phyloP scores from a whole-genome alignment of 176 grass and related monocot genomes.

The Cocos nucifera region DNA sequence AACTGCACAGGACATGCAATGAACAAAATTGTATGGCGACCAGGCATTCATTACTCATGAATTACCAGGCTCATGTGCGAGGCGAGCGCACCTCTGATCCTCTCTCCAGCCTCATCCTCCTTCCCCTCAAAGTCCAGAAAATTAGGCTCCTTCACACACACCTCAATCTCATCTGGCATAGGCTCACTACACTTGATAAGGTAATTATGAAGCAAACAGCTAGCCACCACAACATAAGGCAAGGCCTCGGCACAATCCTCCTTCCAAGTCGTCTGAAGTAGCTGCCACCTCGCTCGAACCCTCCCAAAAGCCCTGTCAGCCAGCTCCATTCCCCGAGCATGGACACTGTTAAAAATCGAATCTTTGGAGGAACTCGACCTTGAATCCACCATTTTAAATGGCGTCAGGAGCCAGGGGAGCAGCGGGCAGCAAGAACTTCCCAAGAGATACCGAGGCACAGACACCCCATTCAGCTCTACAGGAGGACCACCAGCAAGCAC shows the following conservation, averaged over 20 bases:
- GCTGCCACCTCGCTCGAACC: conserved; percentile 62
- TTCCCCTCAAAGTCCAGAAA: conserved; percentile 58
- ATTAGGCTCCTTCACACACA: conserved; percentile 1
- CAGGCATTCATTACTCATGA: conserved; percentile 10
- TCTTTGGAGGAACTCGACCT: conserved; percentile 36
- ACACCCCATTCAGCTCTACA: conserved; percentile 46
- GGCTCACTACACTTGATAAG: conserved; percentile 55
- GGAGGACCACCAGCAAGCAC: conserved; percentile 49
- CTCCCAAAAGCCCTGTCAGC: conserved; percentile 38
- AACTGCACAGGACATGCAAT: too few relatives aligned
- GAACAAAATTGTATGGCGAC: too few relatives aligned
- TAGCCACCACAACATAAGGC: conserved; percentile 61
- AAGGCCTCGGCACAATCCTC: conserved; percentile 63
- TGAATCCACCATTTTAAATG: conserved; percentile 22
- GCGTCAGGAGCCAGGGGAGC: conserved; percentile 78
- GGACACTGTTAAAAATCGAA: conserved; percentile 62
- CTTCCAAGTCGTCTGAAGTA: conserved; percentile 69
- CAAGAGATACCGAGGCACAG: conserved; percentile 54
- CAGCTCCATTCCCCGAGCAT: conserved; percentile 50
- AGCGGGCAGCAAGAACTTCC: conserved; percentile 62
- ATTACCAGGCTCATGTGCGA: conserved; percentile 47
- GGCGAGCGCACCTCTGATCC: conserved; percentile 74
- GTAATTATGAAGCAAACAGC: conserved; percentile 84
- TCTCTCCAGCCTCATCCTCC: conserved; percentile 57
- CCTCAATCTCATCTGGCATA: conserved; percentile 19